Evolutionary conservation across 805 yeast species (phyloP).

Genomic region (Barnettozyma salicaria): DNA sequence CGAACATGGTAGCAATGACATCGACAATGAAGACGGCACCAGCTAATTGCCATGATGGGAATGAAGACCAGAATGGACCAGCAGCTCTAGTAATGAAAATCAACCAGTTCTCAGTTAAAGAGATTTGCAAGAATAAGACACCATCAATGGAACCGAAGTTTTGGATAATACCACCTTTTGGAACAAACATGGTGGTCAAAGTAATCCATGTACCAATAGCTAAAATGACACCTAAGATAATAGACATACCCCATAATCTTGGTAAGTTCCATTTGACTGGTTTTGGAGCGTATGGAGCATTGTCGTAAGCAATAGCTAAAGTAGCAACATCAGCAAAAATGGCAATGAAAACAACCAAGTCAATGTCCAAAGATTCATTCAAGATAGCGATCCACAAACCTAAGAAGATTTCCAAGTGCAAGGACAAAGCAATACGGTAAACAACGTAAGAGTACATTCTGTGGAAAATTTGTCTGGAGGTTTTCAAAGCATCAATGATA

Average conservation of each 20-base stretch:
- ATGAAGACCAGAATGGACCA: conserved; percentile 97
- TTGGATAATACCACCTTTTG: conserved; percentile 90
- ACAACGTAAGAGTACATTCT: conserved; percentile 98
- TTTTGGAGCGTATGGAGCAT: conserved; percentile 87
- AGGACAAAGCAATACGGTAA: conserved; percentile 93
- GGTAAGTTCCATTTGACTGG: conserved; percentile 98
- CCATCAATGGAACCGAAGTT: conserved; percentile 94
- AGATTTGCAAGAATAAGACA: conserved; percentile 88
- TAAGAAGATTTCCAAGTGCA: conserved; percentile 89
- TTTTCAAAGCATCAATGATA: conserved; percentile 89
- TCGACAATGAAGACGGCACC: conserved; percentile 92
- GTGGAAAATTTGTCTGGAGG: conserved; percentile 97
- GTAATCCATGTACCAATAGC: conserved; percentile 94
- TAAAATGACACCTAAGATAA: conserved; percentile 75
- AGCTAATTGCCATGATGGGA: conserved; percentile 93
- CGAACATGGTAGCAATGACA: conserved; percentile 86
- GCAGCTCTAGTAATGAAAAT: conserved; percentile 94
- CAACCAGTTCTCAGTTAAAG: conserved; percentile 95
- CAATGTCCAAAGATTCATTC: conserved; percentile 79
- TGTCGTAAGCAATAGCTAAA: conserved; percentile 94
- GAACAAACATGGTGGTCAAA: conserved; percentile 87
- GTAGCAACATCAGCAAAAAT: conserved; percentile 97
- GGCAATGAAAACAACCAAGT: conserved; percentile 92
- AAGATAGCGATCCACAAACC: conserved; percentile 96
- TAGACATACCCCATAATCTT: conserved; percentile 96